phyloP scores from a whole-genome alignment of 2,329 filamentous ascomycete species.

The Cryphonectria nitschkei region DNA sequence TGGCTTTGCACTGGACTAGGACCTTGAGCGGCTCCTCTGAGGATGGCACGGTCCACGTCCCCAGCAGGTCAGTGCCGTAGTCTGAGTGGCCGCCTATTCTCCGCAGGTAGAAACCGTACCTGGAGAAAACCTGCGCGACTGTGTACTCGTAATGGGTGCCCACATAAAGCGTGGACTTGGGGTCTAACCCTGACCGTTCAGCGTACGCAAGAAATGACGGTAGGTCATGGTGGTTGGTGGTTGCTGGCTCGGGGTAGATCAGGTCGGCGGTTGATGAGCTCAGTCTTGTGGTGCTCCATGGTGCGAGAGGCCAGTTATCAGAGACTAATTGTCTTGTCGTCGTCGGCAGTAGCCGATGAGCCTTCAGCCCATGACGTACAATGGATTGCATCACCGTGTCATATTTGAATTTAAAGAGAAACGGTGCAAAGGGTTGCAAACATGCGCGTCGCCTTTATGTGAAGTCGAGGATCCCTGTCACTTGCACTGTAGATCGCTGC shows the following conservation, averaged over 20 bases:
- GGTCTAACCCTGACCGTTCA: constrained; percentile 56
- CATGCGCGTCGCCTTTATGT: neutral
- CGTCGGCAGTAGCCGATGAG: constrained; percentile 12
- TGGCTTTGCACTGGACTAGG: constrained; percentile 71
- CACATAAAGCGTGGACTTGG: constrained; percentile 62
- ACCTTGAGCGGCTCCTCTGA: constrained; percentile 47
- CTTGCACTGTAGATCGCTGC: constrained; percentile 8
- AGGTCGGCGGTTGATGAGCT: constrained; percentile 32
- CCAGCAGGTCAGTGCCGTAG: constrained; percentile 74
- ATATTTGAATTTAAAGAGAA: constrained; percentile 10
- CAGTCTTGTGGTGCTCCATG: constrained; percentile 17
- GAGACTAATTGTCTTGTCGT: neutral
- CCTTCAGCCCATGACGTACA: constrained; percentile 23
- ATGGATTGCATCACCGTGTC: constrained; percentile 27
- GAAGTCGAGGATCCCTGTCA: constrained; percentile 3
- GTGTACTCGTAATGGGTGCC: constrained; percentile 82
- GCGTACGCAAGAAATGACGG: constrained; percentile 68
- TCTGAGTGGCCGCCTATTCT: constrained; percentile 70
- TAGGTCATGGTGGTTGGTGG: constrained; percentile 63
- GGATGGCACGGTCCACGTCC: constrained; percentile 66
- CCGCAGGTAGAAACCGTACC: constrained; percentile 66
- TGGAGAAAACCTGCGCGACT: constrained; percentile 57
- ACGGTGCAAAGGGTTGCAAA: neutral
- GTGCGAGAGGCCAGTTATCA: neutral
- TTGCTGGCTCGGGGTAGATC: constrained; percentile 51